These are phyloP conservation scores for Melanogaster broomeanus DNA, from an alignment of 768 basidiomycete species.

Conservation along the genomic window DNA sequence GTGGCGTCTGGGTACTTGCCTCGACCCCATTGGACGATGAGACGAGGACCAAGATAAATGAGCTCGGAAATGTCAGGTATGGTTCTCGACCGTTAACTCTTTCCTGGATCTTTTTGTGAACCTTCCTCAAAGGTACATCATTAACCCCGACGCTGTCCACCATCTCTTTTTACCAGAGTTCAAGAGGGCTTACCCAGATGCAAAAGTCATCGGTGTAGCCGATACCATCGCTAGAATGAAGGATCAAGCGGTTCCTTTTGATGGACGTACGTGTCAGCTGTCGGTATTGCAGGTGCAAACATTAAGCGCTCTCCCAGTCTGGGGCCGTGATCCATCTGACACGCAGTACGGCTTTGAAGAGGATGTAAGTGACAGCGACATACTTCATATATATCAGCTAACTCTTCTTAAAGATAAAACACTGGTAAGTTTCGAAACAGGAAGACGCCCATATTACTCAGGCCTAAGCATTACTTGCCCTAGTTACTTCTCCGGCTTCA, in stretches of 20 bases:
- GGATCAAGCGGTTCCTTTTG: conserved; percentile 55
- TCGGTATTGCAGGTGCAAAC: neutral
- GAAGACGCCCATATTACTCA: neutral
- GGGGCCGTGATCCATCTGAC: conserved; percentile 61
- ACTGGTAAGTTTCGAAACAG: conserved; percentile 40
- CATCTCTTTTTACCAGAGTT: conserved; percentile 62
- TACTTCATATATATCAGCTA: neutral
- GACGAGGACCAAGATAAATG: conserved; percentile 61
- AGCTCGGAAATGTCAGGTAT: conserved; percentile 70
- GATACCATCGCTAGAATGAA: conserved; percentile 52
- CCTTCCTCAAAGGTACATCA: conserved; percentile 48
- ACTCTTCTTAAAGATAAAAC: conserved; percentile 42
- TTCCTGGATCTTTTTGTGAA: neutral
- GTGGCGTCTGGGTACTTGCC: conserved; percentile 81
- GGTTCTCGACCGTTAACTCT: neutral
- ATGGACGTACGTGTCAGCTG: conserved; percentile 53
- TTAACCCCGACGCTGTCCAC: conserved; percentile 60
- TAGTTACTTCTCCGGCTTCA: conserved; percentile 70
- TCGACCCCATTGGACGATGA: conserved; percentile 70
- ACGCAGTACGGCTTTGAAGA: conserved; percentile 80
- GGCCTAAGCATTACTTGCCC: neutral
- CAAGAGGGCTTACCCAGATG: conserved; percentile 68
- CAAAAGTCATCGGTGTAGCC: conserved; percentile 70
- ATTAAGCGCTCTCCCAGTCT: conserved; percentile 36
- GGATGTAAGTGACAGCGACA: conserved; percentile 42